Base-by-base conservation (phyloP, 495 filamentous ascomycete species). In the Margaritispora aquatica region DNA sequence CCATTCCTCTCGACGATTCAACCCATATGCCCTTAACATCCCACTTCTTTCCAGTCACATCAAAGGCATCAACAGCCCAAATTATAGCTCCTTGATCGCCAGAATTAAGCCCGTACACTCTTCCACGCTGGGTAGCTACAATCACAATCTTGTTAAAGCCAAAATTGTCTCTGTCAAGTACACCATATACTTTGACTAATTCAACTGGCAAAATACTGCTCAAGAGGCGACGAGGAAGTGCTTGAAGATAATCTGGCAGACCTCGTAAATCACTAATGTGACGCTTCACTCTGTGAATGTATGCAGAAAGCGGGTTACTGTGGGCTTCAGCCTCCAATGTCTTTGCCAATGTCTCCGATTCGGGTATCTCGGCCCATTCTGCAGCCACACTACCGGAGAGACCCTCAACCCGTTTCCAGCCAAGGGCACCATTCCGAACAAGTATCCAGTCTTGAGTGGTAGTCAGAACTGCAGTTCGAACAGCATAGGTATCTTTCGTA, bases 311-410 rank as follows among this genome's bases (percentile, higher is more conserved):
- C 11, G 90, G 73, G 66, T 87, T 93, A 69, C 84, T 85, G 66
- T 97, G 89, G 10, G 87, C 88, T 71, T 99, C 94, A 8, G 86
- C 83, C 59, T 96, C 84, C 26, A 99, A 77, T 36, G 92, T 84
- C 66, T 88, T 84, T 1, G 82, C 92, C 44, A 97, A 74, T 24
- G 83, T 80, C 67, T 93, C 86, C 23, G 82, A 80, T 54, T 80
- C 77, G 29, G 87, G 85, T 26, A 86, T 77, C 50, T 92, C 89
- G 3, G 85, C 90, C 80, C 89, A 97, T 11, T 78, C 80, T 38
- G 92, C 91, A 52, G 88, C 87, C 31, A 89, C 75, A 17, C 83
- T 83, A 51, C 87, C 85, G 8, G 88, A 82, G 59, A 99, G 74
- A 8, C 84, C 87, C 75, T 99, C 94, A 26, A 82, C 80, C 27